Base-by-base conservation (phyloP, 495 filamentous ascomycete species). In the Podospora pseudopauciseta region DNA sequence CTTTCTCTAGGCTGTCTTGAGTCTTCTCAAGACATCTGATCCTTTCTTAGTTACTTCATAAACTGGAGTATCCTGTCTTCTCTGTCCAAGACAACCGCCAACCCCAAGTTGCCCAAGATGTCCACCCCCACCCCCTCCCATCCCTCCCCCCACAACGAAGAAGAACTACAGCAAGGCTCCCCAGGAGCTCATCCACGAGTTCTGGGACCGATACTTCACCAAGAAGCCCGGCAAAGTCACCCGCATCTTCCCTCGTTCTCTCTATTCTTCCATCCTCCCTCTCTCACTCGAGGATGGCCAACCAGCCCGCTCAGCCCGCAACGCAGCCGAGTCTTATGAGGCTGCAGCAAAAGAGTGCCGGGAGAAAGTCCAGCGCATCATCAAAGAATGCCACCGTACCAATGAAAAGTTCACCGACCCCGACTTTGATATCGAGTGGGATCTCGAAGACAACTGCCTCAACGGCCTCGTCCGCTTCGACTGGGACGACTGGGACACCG, bases 341-440 rank as follows among this genome's bases (percentile, higher is more conserved):
- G 82, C 91, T 67, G 90, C 90, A 0, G 81, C 79, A 28, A 80
- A 78, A 13, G 85, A 86, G 67, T 94, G 91, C 76, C 77, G 79
- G 62, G 80, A 81, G 56, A 88, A 90, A 60, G 91, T 93, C 6
- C 81, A 84, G 30, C 88, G 88, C 65, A 92, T 93, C 71, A 83
- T 87, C 15, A 86, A 82, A 67, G 90, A 93, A 74, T 93, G 91
- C 77, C 75, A 85, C 65, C 82, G 88, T 18, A 80, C 91, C 63
- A 93, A 94, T 71, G 87, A 90, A 75, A 93, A 91, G 72, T 94
- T 92, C 70, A 86, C 88, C 3, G 91, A 94, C 77, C 85, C 87
- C 9, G 87, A 91, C 75, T 93, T 93, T 71, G 89, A 94, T 72
- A 86, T 93, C 66, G 88, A 90, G 70, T 77, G 81, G 55, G 91